Evolutionary conservation across 805 yeast species (phyloP).

Genomic region (Vanderwaltozyma verrucispora): DNA sequence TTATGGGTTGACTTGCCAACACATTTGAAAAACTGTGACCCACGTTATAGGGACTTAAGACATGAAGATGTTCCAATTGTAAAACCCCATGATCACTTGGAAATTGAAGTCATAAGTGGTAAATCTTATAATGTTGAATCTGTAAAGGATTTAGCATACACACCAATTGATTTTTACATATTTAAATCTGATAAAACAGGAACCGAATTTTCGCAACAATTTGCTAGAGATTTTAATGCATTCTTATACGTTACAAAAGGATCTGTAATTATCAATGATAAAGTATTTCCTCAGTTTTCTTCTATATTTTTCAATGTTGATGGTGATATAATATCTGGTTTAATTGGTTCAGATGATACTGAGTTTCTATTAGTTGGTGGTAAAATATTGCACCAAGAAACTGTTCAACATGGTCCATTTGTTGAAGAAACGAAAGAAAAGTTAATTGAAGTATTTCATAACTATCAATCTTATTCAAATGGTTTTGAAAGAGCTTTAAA

Average conservation of each 20-base stretch:
- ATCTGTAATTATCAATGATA: conserved; percentile 37
- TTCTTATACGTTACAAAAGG: conserved; percentile 65
- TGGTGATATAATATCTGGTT: conserved; percentile 53
- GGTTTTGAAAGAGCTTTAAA: conserved; percentile 60
- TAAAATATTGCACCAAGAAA: conserved; percentile 56
- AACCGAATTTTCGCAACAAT: conserved; percentile 41
- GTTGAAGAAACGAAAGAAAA: conserved; percentile 63
- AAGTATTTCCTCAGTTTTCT: conserved; percentile 35
- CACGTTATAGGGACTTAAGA: conserved; percentile 70
- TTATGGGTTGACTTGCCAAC: conserved; percentile 81
- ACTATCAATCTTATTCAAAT: conserved; percentile 56
- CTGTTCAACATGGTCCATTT: conserved; percentile 87
- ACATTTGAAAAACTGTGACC: conserved; percentile 48
- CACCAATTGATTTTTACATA: conserved; percentile 69
- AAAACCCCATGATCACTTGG: conserved; percentile 54
- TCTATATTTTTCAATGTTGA: conserved; percentile 58
- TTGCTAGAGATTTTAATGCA: conserved; percentile 53
- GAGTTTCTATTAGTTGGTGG: conserved; percentile 74
- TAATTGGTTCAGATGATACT: conserved; percentile 35
- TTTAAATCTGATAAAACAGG: conserved; percentile 58
- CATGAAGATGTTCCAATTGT: conserved; percentile 62
- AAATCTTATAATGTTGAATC: conserved; percentile 66
- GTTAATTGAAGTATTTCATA: conserved; percentile 58
- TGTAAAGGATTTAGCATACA: conserved; percentile 63
- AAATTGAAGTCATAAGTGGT: conserved; percentile 60